Base-by-base conservation (phyloP, 441 rosid species). In the Raphanus hybrid region DNA sequence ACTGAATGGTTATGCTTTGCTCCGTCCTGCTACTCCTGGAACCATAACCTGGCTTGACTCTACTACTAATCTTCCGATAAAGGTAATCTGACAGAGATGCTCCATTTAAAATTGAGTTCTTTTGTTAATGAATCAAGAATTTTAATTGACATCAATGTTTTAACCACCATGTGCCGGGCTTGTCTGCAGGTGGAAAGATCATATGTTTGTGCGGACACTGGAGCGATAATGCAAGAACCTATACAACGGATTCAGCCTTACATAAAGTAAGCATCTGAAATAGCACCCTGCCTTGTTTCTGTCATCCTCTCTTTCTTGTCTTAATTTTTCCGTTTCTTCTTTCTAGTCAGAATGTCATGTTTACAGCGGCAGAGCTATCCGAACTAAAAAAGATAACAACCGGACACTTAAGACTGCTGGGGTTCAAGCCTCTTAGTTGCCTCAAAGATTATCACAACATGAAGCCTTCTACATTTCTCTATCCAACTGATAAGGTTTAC, bases 11-110 rank as follows among this genome's bases (percentile, higher is more conserved):
- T 96, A 92, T 82, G 98, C 98, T 72, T 80, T 96, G 75, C 83
- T 96, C 80, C 97, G 97, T 69, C 95, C 94, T 6, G 84, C 96
- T 65, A 74, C 80, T 68, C 94, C 93, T 76, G 99, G 99, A 85
- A 73, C 87, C 74, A 87, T 87, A 76, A 90, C 91, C 14, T 96
- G 99, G 99, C 94, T 96, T 70, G 97, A 96, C 87, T 93, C 99
- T 67, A 90, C 93, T 61, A 89, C 93, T 39, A 96, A 96, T 82
- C 90, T 85, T 80, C 97, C 94, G 27, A 78, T 96, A 74, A 92
- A 90, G 98, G 99, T 96, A 82, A 71, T 59, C 55, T 62, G 10
- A 72, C 27, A 20, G 16, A 60, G 16, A 45, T 55, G 65, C 59
- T 78, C 69, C 29, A 14, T 0, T 18, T 23, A 45, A 7, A 61